Conservation (phyloP, 2,329 filamentous ascomycete species). For the Leptographium galeiforme region DNA sequence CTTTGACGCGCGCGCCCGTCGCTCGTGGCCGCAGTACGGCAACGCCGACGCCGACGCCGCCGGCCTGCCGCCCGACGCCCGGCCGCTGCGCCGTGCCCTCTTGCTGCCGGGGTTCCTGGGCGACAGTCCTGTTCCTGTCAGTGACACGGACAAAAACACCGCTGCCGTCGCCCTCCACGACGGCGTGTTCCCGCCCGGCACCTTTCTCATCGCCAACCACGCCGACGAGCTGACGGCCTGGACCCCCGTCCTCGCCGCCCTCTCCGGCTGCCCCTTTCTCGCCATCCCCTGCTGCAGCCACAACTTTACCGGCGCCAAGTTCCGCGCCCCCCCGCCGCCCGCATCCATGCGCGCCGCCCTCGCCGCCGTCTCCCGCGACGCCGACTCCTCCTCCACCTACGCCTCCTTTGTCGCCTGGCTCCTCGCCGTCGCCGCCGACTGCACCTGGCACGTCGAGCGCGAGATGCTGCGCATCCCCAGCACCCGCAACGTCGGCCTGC, state of each 20-base stretch:
- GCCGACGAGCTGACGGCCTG: slow-evolving; percentile 92
- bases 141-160: neutral
- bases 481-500: slow-evolving; percentile 70
- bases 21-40: slow-evolving; percentile 69
- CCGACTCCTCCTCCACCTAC: slow-evolving; percentile 54
- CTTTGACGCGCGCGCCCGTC: slow-evolving; percentile 77
- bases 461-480: slow-evolving; percentile 86
- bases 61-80: slow-evolving; percentile 1
- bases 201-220: slow-evolving; percentile 94
- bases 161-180: slow-evolving; percentile 25
- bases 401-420: slow-evolving; percentile 74
- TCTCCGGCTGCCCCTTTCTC: slow-evolving; percentile 70
- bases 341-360: slow-evolving; percentile 22
- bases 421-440: slow-evolving; percentile 50
- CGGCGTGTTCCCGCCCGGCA: slow-evolving; percentile 58
- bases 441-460: slow-evolving; percentile 65
- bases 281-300: slow-evolving; percentile 95
- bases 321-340: slow-evolving; percentile 47
- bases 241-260: slow-evolving; percentile 76
- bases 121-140: too few species aligned
- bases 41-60: slow-evolving; percentile 4
- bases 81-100: slow-evolving; percentile 25
- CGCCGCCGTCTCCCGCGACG: slow-evolving; percentile 35
- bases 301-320: slow-evolving; percentile 60
- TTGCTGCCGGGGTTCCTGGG: slow-evolving; percentile 16